Base-by-base conservation (phyloP, 768 basidiomycete genomes). In the Sarcomyxa edulis region DNA sequence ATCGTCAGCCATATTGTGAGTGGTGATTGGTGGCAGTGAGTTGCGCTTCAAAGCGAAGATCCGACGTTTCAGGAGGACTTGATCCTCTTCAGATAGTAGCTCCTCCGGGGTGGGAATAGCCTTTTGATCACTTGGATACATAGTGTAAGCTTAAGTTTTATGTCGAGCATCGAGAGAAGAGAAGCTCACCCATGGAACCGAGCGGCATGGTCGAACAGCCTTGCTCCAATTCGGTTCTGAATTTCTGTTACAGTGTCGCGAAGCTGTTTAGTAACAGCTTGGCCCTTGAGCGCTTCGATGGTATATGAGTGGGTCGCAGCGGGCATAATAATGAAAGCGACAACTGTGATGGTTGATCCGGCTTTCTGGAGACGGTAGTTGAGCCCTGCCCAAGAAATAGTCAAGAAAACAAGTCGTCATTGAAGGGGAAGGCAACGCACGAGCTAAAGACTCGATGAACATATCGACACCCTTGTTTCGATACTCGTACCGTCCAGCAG, bases 381-480 rank as follows among this genome's bases (percentile, higher is more conserved):
- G 18, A 77, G 56, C 29, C 69, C 68, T 71, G 32, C 14, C 30
- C 14, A 41, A 40, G 33, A 15, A n/a, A 37, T 40, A 7, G 24
- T 32, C 30, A 37, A 25, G 38, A 32, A 36, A 32, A 33, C 31
- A 26, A 27, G 26, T 4, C 38, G 25, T 34, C 29, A 16, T 29
- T 24, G 16, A 19, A n/a, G 19, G 24, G 32, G 56, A 31, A n/a
- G n/a, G n/a, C n/a, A 15, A 61, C 75, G 32, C 48, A 80, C 95
- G 89, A 20, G 95, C 96, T 40, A 99, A 78, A 12, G 85, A 75
- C 64, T 99, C 96, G 49, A 99, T 95, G 59, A 97, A 99, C 95
- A 99, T 96, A 58, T 99, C 96, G 21, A 98, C 93, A 40, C 96
- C 96, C 69, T 99, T 99, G 71, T 99, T 99, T 28, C 96, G 76